Percentiles rank a stretch among this genome's conserved stretches.
phyloP scores from a whole-genome alignment of 2,329 filamentous ascomycete genomes.

The Clarireedia hainanense region DNA sequence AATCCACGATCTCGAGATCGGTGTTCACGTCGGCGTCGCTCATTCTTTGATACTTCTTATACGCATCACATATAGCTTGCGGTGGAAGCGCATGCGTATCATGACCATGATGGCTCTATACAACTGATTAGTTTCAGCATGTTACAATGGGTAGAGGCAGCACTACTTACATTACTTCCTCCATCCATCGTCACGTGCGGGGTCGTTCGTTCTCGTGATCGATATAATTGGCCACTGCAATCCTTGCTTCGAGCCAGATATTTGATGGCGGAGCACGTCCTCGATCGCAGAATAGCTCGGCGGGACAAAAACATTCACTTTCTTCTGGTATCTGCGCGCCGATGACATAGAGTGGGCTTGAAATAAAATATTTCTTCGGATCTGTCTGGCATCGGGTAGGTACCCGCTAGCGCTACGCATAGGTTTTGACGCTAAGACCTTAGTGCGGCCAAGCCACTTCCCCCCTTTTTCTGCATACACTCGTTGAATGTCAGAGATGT shows the following conservation, averaged over 20 bases:
- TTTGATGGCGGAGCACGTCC: background rate
- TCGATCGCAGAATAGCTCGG: background rate
- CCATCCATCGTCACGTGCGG: conserved; percentile 10
- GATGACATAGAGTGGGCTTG: background rate
- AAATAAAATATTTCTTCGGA: too few relatives aligned
- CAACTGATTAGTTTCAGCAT: background rate
- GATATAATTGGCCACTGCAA: background rate
- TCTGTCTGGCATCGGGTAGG: too few relatives aligned
- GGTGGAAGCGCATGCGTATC: conserved; percentile 30
- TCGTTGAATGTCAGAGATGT: too few relatives aligned
- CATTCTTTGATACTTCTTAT: conserved; percentile 28
- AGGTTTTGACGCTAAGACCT: too few relatives aligned
- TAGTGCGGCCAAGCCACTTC: too few relatives aligned
- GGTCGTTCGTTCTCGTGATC: background rate
- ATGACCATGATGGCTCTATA: conserved; percentile 18
- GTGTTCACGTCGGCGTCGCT: conserved; percentile 18
- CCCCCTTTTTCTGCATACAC: too few relatives aligned
- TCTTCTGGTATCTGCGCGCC: background rate
- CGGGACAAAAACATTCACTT: conserved; percentile 4
- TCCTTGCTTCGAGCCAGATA: background rate
- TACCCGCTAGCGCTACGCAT: too few relatives aligned
- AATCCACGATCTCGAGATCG: conserved; percentile 27
- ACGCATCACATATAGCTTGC: conserved; percentile 27
- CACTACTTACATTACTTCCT: background rate
- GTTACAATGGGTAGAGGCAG: background rate